These are phyloP conservation scores for Colletotrichum costaricense DNA, from an alignment of 2,329 filamentous ascomycete genomes.

Conservation along the genomic window DNA sequence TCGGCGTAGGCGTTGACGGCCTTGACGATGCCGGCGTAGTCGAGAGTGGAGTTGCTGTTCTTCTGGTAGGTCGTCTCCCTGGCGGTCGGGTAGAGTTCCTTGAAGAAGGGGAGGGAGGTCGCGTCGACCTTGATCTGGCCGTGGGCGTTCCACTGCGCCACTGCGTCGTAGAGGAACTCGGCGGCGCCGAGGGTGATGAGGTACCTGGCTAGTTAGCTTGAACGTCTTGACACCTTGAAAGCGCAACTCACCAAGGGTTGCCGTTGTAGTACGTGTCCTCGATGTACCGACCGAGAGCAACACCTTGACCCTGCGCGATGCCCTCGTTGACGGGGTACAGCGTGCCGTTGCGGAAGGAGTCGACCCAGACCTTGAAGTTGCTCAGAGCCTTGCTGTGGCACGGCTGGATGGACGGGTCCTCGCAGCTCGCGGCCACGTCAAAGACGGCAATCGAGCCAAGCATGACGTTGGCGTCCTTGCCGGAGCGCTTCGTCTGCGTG, in stretches of 20 bases:
- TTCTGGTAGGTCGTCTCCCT: constrained; percentile 57
- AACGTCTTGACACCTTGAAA: background rate
- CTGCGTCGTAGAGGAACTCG: constrained; percentile 67
- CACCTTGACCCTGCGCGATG: constrained; percentile 55
- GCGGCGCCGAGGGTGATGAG: constrained; percentile 66
- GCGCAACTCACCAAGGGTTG: constrained; percentile 61
- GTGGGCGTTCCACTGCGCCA: constrained; percentile 62
- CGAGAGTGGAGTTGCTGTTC: constrained; percentile 43
- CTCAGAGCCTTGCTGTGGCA: constrained; percentile 62
- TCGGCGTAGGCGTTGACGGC: constrained; percentile 66
- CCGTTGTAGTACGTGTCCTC: constrained; percentile 66
- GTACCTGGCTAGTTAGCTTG: constrained; percentile 43
- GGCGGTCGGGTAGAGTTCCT: constrained; percentile 60
- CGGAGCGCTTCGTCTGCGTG: constrained; percentile 57
- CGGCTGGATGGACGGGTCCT: constrained; percentile 67
- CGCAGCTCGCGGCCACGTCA: constrained; percentile 61
- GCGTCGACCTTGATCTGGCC: constrained; percentile 60
- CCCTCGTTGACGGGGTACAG: constrained; percentile 65
- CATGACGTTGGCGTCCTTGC: constrained; percentile 67
- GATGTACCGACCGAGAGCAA: constrained; percentile 57
- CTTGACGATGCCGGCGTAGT: constrained; percentile 55
- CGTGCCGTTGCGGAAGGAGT: constrained; percentile 60
- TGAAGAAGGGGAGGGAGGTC: constrained; percentile 66
- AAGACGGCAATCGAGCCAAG: constrained; percentile 60
- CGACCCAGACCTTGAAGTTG: constrained; percentile 66